phyloP scores from a whole-genome alignment of 78 protist species.

The Dictyostelium firmibasis region DNA sequence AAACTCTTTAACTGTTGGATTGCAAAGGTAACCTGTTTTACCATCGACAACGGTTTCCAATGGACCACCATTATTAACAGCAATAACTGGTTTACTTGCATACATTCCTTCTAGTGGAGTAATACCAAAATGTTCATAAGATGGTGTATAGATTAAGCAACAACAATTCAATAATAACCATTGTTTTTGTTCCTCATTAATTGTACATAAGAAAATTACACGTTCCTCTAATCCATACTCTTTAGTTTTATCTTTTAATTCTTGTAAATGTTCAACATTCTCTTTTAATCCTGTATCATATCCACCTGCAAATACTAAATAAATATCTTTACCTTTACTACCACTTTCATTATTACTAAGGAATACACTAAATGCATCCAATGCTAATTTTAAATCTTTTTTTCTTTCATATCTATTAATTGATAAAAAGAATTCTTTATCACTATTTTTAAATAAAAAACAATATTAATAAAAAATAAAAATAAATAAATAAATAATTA shows the following conservation, averaged over 20 bases:
- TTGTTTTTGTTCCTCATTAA: constrained; percentile 54
- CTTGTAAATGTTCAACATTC: constrained; percentile 86
- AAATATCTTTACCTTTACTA: background rate
- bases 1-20: constrained; percentile 14
- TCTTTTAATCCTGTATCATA: constrained; percentile 93
- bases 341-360: background rate
- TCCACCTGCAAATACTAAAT: constrained; percentile 93
- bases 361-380: constrained; percentile 84
- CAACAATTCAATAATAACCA: constrained; percentile 64
- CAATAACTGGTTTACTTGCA: constrained; percentile 87
- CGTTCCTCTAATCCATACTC: constrained; percentile 27
- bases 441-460: background rate
- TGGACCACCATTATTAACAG: constrained; percentile 96
- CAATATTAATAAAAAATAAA: background rate
- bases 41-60: constrained; percentile 86
- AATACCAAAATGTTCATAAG: constrained; percentile 99
- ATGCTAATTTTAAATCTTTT: constrained; percentile 94
- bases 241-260: constrained; percentile 57
- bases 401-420: constrained; percentile 98
- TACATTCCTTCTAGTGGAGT: constrained; percentile 97
- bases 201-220: constrained; percentile 48
- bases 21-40: constrained; percentile 86
- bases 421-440: constrained; percentile 83
- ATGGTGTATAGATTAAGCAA: constrained; percentile 97
- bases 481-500: background rate